Percentiles rank a stretch among this genome's conserved stretches.
These are phyloP conservation scores for Pseudogymnoascus sp. DNA, from an alignment of 2,329 filamentous ascomycete species.

Conservation along the genomic window DNA sequence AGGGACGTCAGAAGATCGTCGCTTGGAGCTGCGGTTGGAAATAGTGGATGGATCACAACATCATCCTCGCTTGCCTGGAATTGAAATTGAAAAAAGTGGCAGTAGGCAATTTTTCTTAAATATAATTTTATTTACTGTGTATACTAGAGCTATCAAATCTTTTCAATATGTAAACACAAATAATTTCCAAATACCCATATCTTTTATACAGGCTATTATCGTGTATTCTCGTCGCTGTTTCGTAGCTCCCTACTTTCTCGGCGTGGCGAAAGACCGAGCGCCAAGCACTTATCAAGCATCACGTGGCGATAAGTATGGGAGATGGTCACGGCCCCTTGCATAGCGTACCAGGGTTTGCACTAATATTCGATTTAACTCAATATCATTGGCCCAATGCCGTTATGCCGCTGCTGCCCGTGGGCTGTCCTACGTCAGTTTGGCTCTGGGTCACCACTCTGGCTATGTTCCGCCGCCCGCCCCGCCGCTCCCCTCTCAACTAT, in stretches of 20 bases:
- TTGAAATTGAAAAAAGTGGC: not conserved
- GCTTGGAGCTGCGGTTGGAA: not conserved
- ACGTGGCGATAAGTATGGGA: not conserved
- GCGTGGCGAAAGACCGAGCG: not conserved
- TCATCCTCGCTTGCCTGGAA: not conserved
- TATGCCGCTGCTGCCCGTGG: not conserved
- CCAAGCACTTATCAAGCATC: not conserved
- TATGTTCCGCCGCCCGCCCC: not conserved
- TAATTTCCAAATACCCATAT: not conserved
- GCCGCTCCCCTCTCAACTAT: not conserved
- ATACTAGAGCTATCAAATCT: not conserved
- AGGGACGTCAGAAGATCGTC: not conserved
- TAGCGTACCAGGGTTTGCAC: not conserved
- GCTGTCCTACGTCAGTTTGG: constrained; percentile 2
- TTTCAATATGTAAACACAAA: not conserved
- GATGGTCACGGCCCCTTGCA: constrained; percentile 6
- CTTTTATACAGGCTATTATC: not conserved
- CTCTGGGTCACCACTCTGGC: not conserved
- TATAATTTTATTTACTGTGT: not conserved
- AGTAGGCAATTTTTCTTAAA: not conserved
- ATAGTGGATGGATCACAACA: constrained; percentile 8
- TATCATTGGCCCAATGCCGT: not conserved
- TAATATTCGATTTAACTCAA: not conserved
- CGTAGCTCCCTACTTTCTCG: not conserved
- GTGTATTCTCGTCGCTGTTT: not conserved